These are phyloP conservation scores for peach (Prunus persica) DNA, from an alignment of 306 rosid species.

Conservation along the genomic window DNA sequence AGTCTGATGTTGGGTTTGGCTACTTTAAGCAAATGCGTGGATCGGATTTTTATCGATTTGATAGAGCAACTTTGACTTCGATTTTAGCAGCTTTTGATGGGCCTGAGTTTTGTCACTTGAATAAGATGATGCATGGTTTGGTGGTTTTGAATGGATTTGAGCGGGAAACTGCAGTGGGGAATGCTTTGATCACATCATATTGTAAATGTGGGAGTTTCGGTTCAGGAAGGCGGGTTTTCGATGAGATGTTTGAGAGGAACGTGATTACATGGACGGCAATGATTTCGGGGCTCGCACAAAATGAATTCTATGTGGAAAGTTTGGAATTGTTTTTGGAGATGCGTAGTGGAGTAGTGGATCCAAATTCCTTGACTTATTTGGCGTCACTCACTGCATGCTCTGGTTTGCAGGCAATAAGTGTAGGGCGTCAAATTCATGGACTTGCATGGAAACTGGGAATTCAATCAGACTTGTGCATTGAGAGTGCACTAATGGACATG, in stretches of 20 bases:
- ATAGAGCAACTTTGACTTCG: slow-evolving; percentile 72
- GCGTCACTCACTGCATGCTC: slow-evolving; percentile 79
- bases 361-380: slow-evolving; percentile 78
- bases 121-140: slow-evolving; percentile 64
- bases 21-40: slow-evolving; percentile 50
- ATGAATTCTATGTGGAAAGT: slow-evolving; percentile 47
- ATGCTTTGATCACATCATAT: slow-evolving; percentile 77
- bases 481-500: slow-evolving; percentile 89
- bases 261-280: slow-evolving; percentile 88
- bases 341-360: slow-evolving; percentile 54
- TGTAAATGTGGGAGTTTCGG: slow-evolving; percentile 56
- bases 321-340: slow-evolving; percentile 49
- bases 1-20: slow-evolving; percentile 39
- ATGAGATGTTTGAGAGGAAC: slow-evolving; percentile 77
- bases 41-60: slow-evolving; percentile 39
- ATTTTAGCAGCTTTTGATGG: slow-evolving; percentile 70
- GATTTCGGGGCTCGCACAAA: slow-evolving; percentile 76
- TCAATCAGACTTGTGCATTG: slow-evolving; percentile 68
- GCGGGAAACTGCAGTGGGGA: slow-evolving; percentile 60
- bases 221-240: slow-evolving; percentile 60
- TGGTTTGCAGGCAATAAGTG: slow-evolving; percentile 63
- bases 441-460: slow-evolving; percentile 69
- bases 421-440: slow-evolving; percentile 78
- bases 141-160: slow-evolving; percentile 63
- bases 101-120: slow-evolving; percentile 30